Conservation (phyloP, 2,329 filamentous ascomycete genomes). For the Verticillium albo-atrum region DNA sequence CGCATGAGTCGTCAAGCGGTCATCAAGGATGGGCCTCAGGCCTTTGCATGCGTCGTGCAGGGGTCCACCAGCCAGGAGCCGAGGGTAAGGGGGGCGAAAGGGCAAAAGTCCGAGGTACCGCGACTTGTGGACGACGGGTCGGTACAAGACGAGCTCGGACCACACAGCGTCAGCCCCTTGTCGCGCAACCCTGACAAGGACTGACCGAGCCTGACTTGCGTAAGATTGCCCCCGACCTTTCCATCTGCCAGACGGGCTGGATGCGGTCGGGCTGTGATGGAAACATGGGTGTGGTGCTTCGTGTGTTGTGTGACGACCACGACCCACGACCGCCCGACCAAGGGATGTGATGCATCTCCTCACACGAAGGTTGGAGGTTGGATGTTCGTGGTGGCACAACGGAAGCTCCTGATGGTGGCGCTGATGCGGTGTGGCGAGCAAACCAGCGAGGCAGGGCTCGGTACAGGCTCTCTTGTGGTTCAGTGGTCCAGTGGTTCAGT, state of each 20-base stretch:
- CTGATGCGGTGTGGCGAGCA: not conserved
- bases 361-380: not conserved
- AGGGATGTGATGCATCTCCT: not conserved
- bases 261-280: not conserved
- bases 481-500: not conserved
- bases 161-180: not conserved
- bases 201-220: not conserved
- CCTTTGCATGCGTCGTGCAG: not conserved
- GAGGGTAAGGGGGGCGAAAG: not conserved
- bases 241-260: not conserved
- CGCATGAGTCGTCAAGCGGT: not conserved
- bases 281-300: not conserved
- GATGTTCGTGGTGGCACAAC: not conserved
- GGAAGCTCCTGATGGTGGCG: not conserved
- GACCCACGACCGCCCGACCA: not conserved
- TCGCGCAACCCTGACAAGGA: not conserved
- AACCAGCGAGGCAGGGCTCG: not conserved
- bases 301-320: not conserved
- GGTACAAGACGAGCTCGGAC: not conserved
- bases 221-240: not conserved
- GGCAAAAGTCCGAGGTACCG: not conserved
- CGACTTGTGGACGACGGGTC: not conserved
- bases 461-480: too few species aligned
- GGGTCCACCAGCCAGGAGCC: not conserved
- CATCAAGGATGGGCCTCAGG: not conserved